These are phyloP conservation scores for Salinomyces thailandicus DNA, from an alignment of 2,329 filamentous ascomycete genomes.

Conservation along the genomic window DNA sequence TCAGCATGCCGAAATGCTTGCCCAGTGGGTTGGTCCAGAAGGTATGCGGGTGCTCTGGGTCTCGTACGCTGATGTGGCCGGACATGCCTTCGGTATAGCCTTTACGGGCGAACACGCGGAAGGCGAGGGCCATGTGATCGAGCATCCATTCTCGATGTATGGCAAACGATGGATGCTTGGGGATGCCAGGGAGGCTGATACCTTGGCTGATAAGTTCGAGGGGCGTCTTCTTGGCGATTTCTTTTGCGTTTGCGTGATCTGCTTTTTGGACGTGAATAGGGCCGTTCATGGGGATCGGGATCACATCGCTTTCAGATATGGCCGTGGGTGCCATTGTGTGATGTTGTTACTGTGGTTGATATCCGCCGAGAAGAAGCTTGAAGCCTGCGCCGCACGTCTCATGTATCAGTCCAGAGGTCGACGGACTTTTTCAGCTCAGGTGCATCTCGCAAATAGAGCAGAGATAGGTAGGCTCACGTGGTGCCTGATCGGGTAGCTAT, in stretches of 20 bases:
- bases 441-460: no score
- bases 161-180: slow-evolving; percentile 43
- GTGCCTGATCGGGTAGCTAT: not conserved
- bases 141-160: slow-evolving; percentile 54
- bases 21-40: slow-evolving; percentile 64
- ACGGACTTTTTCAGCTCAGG: no score
- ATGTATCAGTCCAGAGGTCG: no score
- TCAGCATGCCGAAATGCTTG: slow-evolving; percentile 54
- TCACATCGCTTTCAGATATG: slow-evolving; percentile 10
- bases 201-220: slow-evolving; percentile 37
- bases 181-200: slow-evolving; percentile 42
- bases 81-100: slow-evolving; percentile 59
- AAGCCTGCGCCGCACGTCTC: no score
- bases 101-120: slow-evolving; percentile 56
- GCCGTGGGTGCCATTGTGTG: slow-evolving; percentile 24
- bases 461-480: no score
- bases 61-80: slow-evolving; percentile 57
- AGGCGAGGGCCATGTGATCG: slow-evolving; percentile 54
- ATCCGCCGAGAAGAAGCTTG: no score
- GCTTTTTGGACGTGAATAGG: slow-evolving; percentile 11
- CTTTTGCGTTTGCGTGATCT: not conserved
- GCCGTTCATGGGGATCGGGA: slow-evolving; percentile 1
- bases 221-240: slow-evolving; percentile 22
- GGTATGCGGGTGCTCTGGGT: slow-evolving; percentile 49
- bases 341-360: no score